Evolutionary conservation across 441 rosid species (phyloP).

Genomic region (Bruguiera hainesii): DNA sequence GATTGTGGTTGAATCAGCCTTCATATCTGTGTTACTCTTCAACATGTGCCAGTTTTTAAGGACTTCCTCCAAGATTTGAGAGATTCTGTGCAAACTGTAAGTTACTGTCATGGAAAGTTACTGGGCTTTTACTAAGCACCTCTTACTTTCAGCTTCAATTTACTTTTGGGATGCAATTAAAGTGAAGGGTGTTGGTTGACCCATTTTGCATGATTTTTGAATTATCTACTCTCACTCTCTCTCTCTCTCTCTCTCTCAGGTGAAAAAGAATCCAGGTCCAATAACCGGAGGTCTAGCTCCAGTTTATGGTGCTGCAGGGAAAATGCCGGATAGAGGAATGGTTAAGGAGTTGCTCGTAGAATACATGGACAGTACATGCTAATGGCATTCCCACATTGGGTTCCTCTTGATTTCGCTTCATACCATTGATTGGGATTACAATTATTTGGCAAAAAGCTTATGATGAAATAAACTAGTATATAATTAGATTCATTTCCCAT

Average conservation of each 20-base stretch:
- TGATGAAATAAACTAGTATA: neutral
- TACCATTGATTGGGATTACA: neutral
- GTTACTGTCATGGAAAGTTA: constrained; percentile 15
- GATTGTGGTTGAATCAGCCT: constrained; percentile 51
- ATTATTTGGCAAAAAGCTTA: neutral
- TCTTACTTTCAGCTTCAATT: neutral
- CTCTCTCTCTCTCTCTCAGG: constrained; percentile 32
- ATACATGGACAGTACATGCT: constrained; percentile 86
- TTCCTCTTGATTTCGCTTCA: neutral
- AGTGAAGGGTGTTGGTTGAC: neutral
- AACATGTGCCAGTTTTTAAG: constrained; percentile 63
- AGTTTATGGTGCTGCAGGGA: constrained; percentile 96
- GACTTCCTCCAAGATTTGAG: constrained; percentile 64
- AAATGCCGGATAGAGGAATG: constrained; percentile 82
- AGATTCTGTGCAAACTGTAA: constrained; percentile 74
- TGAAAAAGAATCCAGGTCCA: constrained; percentile 84
- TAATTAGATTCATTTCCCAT: neutral
- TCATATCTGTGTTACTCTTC: constrained; percentile 87
- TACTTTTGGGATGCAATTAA: neutral
- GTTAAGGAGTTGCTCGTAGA: constrained; percentile 72
- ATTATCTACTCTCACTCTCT: neutral
- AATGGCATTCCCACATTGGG: constrained; percentile 12
- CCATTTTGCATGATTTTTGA: neutral
- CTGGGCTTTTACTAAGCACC: neutral
- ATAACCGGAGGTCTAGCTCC: constrained; percentile 83